Evolutionary conservation across 2,329 filamentous ascomycete genomes (phyloP).

Genomic region (Graphilbum fragrans): DNA sequence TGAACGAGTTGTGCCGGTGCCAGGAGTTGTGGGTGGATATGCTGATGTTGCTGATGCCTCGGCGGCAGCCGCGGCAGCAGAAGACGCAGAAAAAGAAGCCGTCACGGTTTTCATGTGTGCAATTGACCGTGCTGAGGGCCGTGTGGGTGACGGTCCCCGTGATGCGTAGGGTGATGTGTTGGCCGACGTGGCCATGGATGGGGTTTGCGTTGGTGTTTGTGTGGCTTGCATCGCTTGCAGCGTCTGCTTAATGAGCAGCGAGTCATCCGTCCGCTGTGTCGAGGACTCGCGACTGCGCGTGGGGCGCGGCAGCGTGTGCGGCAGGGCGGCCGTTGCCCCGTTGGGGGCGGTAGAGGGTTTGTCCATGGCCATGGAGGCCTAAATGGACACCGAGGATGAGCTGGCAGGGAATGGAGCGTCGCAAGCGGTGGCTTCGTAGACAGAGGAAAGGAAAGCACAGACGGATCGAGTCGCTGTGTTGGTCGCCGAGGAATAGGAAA

Average conservation of each 20-base stretch:
- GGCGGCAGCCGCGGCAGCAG: too few species aligned
- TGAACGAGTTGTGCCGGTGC: constrained; percentile 27
- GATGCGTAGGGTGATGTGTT: constrained; percentile 20
- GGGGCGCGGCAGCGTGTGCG: neutral
- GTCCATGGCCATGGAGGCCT: neutral
- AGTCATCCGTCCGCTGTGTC: neutral
- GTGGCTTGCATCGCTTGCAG: neutral
- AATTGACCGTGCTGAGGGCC: constrained; percentile 21
- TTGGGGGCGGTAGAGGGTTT: neutral
- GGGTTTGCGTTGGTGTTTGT: constrained; percentile 4
- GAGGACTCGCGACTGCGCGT: neutral
- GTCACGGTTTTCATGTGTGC: constrained; percentile 13
- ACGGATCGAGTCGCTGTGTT: too few species aligned
- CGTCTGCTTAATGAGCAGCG: neutral
- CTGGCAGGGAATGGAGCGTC: too few species aligned
- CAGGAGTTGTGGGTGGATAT: neutral
- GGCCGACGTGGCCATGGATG: constrained; percentile 16
- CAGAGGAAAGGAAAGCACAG: too few species aligned
- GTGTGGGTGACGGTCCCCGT: constrained; percentile 35
- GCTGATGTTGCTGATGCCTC: neutral
- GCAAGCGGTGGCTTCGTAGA: too few species aligned
- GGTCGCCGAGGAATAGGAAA: too few species aligned
- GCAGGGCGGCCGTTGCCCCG: neutral
- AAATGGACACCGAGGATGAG: too few species aligned
- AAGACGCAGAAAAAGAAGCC: too few species aligned